Evolutionary conservation across 495 filamentous ascomycete genomes (phyloP).

Genomic region (Penicillium maclennaniae): DNA sequence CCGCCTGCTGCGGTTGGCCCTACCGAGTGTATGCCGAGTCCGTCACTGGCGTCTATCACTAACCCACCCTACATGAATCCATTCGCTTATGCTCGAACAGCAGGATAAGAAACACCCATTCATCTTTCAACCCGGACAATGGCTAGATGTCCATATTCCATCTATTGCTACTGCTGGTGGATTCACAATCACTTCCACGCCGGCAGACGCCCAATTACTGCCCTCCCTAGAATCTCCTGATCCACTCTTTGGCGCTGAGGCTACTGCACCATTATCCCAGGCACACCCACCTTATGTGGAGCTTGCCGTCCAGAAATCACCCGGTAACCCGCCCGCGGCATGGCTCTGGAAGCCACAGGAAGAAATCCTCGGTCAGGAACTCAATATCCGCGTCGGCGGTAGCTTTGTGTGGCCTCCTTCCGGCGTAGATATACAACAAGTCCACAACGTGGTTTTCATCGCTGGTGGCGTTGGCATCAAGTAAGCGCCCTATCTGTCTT

Average conservation of each 20-base stretch:
- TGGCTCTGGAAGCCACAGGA: slow-evolving; percentile 64
- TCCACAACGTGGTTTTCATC: slow-evolving; percentile 64
- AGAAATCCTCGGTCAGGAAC: slow-evolving; percentile 52
- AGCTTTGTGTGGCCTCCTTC: slow-evolving; percentile 73
- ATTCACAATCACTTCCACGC: slow-evolving; percentile 83
- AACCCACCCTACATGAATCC: background rate
- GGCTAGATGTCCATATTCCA: slow-evolving; percentile 80
- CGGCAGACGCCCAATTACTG: slow-evolving; percentile 40
- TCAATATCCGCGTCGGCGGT: slow-evolving; percentile 71
- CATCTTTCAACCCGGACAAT: slow-evolving; percentile 78
- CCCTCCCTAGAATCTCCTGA: slow-evolving; percentile 24
- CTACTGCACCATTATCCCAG: slow-evolving; percentile 16
- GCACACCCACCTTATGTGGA: slow-evolving; percentile 56
- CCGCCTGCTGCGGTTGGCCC: slow-evolving; percentile 47
- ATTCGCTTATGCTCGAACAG: slow-evolving; percentile 6
- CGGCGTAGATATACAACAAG: slow-evolving; percentile 27
- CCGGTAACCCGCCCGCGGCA: slow-evolving; percentile 63
- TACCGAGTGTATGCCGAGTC: slow-evolving; percentile 22
- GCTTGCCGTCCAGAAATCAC: slow-evolving; percentile 66
- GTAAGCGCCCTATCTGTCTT: slow-evolving; percentile 20
- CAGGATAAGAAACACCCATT: slow-evolving; percentile 29
- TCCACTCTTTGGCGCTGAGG: slow-evolving; percentile 19
- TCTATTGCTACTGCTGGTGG: slow-evolving; percentile 65
- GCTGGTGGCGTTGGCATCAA: slow-evolving; percentile 87
- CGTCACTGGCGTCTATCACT: background rate